Evolutionary conservation across 768 basidiomycete species (phyloP), one percentile per base, ranked within the genome.

Genomic region (Podaxis mareebaensis): DNA sequence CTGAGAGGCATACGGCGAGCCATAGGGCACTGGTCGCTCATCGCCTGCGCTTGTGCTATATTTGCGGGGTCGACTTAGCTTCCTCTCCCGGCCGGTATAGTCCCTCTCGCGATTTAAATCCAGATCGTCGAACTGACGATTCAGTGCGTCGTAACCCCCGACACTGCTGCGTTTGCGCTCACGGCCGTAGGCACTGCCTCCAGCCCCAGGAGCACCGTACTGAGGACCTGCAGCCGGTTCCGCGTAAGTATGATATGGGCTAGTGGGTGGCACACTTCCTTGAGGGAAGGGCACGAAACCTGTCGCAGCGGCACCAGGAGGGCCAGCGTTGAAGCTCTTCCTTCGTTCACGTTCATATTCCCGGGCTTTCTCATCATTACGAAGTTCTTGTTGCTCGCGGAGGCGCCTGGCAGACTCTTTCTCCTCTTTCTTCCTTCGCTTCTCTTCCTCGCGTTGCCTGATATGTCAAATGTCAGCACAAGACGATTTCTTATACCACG

Each of bases 301-400:
- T 58, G 17, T 26, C 7, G 40, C 48, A 55, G 67, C 65, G 4
- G 75, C 71, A 46, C 73, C 65, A 22, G 6, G 72, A 66, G 74
- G 69, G 8, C 80, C 78, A 46, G 81, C 77, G 63, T 76, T 80
- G 71, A 85, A 82, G 67, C 85, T 88, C 68, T 80, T 83, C 55
- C 85, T 80, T 53, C 85, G 81, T 68, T 87, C 83, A 42, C 78
- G 74, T 51, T 89, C 87, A 46, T 79, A 78, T 65, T 87, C 88
- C 51, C 87, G 85, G 26, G 83, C 85, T 30, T 78, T 75, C 54
- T 82, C 76, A 28, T 88, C 86, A 58, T 81, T 75, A 66, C 83
- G 79, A 38, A 71, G 72, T 20, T 53, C 59, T 67, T 87, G 86
- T 63, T 82, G 80, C 63, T 83, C 83, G 55, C 84, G 86, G 38